Evolutionary conservation across 768 basidiomycete genomes (phyloP).

Genomic region (Trametes elegans): DNA sequence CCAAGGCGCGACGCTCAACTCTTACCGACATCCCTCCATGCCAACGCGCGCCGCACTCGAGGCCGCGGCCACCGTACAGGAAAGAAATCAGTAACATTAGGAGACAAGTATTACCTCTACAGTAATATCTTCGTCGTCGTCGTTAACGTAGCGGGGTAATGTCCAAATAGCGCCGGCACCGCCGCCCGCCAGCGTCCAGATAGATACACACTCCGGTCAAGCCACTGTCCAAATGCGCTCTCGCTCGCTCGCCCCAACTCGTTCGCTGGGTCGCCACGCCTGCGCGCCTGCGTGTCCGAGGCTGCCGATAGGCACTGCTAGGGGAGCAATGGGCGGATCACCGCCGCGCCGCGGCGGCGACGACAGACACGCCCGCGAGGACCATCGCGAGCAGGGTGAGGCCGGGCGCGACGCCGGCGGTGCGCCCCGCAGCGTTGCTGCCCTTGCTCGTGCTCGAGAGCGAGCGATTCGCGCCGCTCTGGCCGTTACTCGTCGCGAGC

Average conservation of each 20-base stretch:
- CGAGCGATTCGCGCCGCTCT: slow-evolving; percentile 41
- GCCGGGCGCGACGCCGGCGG: slow-evolving; percentile 22
- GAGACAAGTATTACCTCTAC: slow-evolving; percentile 1
- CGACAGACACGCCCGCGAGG: slow-evolving; percentile 12
- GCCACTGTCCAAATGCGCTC: neutral
- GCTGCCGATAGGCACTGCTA: no score
- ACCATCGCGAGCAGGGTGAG: slow-evolving; percentile 13
- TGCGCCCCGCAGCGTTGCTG: slow-evolving; percentile 20
- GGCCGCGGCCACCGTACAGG: neutral
- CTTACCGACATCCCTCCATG: no score
- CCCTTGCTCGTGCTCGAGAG: slow-evolving; percentile 29
- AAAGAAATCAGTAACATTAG: slow-evolving; percentile 8
- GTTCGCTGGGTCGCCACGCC: no score
- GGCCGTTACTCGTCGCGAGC: slow-evolving; percentile 64
- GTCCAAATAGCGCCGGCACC: slow-evolving; percentile 4
- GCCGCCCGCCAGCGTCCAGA: slow-evolving; percentile 1
- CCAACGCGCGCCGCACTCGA: no score
- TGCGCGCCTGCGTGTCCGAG: no score
- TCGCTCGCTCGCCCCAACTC: no score
- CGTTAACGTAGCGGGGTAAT: neutral
- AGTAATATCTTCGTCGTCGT: slow-evolving; percentile 1
- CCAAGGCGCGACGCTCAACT: no score
- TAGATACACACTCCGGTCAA: neutral
- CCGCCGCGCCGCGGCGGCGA: slow-evolving; percentile 5
- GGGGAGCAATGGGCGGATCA: no score